Base-by-base conservation (phyloP, 78 protist species). In the Paratrimastix pyriformis region DNA sequence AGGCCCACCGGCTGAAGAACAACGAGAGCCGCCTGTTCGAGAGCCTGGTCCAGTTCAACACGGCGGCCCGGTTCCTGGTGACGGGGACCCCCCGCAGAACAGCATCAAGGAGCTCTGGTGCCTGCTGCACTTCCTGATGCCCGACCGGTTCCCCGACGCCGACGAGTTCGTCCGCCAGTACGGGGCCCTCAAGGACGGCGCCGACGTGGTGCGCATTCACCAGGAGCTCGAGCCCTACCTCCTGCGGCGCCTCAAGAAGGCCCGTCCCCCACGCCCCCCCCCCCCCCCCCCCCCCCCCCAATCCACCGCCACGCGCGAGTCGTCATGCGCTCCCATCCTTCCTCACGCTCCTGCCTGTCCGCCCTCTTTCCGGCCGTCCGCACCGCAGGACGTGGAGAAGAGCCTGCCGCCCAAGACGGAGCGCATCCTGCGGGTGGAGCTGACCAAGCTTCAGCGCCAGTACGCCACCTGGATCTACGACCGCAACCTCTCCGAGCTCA, bases 301-400 rank as follows among this genome's bases (percentile, higher is more conserved):
- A n/a, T n/a, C n/a, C n/a, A n/a, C n/a, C n/a, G n/a, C n/a, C n/a
- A n/a, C n/a, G n/a, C n/a, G n/a, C n/a, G n/a, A n/a, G n/a, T n/a
- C n/a, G n/a, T n/a, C n/a, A n/a, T n/a, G n/a, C n/a, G n/a, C n/a
- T n/a, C n/a, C n/a, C n/a, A n/a, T n/a, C n/a, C n/a, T n/a, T n/a
- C n/a, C n/a, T n/a, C n/a, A n/a, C n/a, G n/a, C n/a, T n/a, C n/a
- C n/a, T n/a, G n/a, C n/a, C n/a, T n/a, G n/a, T n/a, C n/a, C n/a
- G n/a, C n/a, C n/a, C n/a, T n/a, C n/a, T n/a, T n/a, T n/a, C n/a
- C n/a, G n/a, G n/a, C n/a, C n/a, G n/a, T n/a, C n/a, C n/a, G n/a
- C n/a, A n/a, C n/a, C n/a, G n/a, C n/a, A 65, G 24, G 94, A 93
- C 15, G 98, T 93, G 6, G 91, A 88, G 77, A 66, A 57, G 80